These are phyloP conservation scores for Leccinum barrowsii DNA, from an alignment of 768 basidiomycete genomes.

Conservation along the genomic window DNA sequence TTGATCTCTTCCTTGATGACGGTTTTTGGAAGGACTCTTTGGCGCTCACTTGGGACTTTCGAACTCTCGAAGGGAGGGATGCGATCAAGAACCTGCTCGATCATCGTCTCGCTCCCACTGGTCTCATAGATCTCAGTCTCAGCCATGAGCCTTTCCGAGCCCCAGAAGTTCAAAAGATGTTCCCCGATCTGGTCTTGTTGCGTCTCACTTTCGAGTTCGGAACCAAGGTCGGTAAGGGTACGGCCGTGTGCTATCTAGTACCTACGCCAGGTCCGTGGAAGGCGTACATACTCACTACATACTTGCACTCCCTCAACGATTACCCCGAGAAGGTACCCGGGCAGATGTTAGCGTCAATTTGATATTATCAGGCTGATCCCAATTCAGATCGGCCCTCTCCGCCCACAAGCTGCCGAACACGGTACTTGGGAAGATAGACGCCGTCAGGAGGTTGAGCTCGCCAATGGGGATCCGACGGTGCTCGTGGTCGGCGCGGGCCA, in stretches of 20 bases:
- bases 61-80: conserved; percentile 41
- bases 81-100: conserved; percentile 38
- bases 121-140: conserved; percentile 16
- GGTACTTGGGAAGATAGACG: conserved; percentile 54
- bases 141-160: conserved; percentile 23
- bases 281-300: conserved; percentile 57
- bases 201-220: conserved; percentile 55
- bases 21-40: conserved; percentile 52
- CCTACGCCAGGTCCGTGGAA: conserved; percentile 51
- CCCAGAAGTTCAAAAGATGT: conserved; percentile 37
- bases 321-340: conserved; percentile 45
- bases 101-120: conserved; percentile 34
- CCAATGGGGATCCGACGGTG: conserved; percentile 50
- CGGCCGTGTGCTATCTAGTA: conserved; percentile 52
- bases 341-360: neutral
- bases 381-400: conserved; percentile 35
- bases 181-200: conserved; percentile 57
- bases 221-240: conserved; percentile 44
- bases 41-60: conserved; percentile 54
- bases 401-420: conserved; percentile 43
- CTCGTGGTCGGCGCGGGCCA: conserved; percentile 66
- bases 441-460: conserved; percentile 41
- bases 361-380: neutral
- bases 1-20: conserved; percentile 28
- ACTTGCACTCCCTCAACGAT: conserved; percentile 54